phyloP scores from a whole-genome alignment of 352 stramenopile genomes.

The Pseudoperonospora humuli region DNA sequence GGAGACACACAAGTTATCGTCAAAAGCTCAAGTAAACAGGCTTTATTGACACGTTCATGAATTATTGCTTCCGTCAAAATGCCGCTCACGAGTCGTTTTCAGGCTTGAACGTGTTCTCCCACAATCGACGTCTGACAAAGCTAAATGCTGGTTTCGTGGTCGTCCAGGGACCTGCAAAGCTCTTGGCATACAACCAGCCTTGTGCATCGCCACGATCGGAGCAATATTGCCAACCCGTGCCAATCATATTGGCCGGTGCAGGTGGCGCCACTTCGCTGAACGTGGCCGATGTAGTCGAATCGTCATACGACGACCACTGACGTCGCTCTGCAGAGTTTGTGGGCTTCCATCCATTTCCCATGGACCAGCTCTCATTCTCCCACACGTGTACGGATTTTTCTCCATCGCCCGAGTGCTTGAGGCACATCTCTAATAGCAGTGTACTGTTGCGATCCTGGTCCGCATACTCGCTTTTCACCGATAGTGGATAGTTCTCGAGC shows the following conservation, averaged over 20 bases:
- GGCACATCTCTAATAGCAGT: conserved; percentile 48
- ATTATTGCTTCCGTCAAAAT: too few relatives aligned
- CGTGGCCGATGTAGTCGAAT: conserved; percentile 29
- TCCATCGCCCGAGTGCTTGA: conserved; percentile 30
- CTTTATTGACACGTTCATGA: neutral
- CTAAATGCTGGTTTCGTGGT: conserved; percentile 39
- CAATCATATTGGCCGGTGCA: conserved; percentile 29
- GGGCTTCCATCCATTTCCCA: conserved; percentile 38
- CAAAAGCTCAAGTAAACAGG: neutral
- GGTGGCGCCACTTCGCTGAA: conserved; percentile 40
- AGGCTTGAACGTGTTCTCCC: conserved; percentile 54
- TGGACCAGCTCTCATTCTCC: conserved; percentile 60
- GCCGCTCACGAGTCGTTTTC: neutral
- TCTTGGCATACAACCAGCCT: conserved; percentile 62
- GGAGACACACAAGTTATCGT: too few relatives aligned
- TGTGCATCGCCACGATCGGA: conserved; percentile 37
- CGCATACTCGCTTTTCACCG: conserved; percentile 33
- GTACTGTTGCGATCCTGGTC: conserved; percentile 39
- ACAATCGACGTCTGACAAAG: conserved; percentile 60
- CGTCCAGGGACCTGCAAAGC: conserved; percentile 51
- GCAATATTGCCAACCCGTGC: conserved; percentile 49
- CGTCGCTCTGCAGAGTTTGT: conserved; percentile 36
- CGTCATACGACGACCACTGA: conserved; percentile 52
- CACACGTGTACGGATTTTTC: conserved; percentile 39
- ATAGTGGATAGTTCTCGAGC: conserved; percentile 44